Evolutionary conservation across 768 basidiomycete genomes (phyloP), one percentile per base, ranked within the genome.

Genomic region (Strobilomyces dryophilus): DNA sequence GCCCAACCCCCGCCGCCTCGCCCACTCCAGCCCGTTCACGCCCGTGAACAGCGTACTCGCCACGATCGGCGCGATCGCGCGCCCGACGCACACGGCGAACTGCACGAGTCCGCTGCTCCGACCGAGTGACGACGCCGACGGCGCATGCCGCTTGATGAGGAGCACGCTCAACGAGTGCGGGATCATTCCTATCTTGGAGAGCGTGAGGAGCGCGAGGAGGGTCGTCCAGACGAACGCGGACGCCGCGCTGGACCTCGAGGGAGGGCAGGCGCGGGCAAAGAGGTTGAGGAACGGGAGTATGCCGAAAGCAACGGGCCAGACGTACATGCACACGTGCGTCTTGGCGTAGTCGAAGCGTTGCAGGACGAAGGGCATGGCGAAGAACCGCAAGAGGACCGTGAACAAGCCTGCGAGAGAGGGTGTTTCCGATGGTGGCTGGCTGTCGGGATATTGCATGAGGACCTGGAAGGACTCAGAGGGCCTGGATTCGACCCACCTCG

Each of bases 91-190:
- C 77, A 81, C 81, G 7, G 74, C 70, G 35, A 79, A 71, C 55
- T 84, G 80, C 14, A 81, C 76, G 14, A 86, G 73, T 14, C 83
- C 84, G 52, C 84, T 85, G 7, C 80, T 79, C n/a, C 75, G 74
- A 0, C 49, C 49, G 3, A 50, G 49, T 11, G 46, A 17, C 26
- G 49, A 43, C 1, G 17, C 6, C 12, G 41, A 14, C 1, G 41
- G 41, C 10, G 41, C 49, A 42, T 74, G 64, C 50, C 79, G 73
- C 54, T 80, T 83, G 47, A 79, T 73, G 20, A 85, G 69, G 42
- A 86, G 76, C 73, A 85, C 79, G 60, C 73, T 82, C 41, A 81
- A 64, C 4, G 82, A 87, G 0, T 45, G 41, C 3, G 57, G 61
- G n/a, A 60, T 56, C 7, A 46, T 37, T 15, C 31, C 61, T 2